A percentile compares a stretch with the other conserved stretches of the same genome.
Conservation (phyloP, 345 rosid genomes). For the Eucalyptus virginea region DNA sequence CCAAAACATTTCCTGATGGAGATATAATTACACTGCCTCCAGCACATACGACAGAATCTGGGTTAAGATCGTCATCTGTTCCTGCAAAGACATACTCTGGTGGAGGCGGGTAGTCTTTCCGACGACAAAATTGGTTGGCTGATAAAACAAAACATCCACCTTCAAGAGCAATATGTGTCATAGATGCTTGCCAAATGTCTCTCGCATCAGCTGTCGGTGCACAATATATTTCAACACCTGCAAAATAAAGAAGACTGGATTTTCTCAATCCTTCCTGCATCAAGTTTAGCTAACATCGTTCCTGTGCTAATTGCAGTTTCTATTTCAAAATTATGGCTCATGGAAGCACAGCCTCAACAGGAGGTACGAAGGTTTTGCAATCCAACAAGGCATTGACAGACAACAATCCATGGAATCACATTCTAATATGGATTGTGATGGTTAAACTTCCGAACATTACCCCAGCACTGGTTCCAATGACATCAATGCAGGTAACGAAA, state of each 20-base stretch:
- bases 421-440: background rate
- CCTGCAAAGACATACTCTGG: constrained; percentile 69
- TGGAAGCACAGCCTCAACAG: background rate
- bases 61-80: constrained; percentile 49
- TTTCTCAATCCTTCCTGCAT: background rate
- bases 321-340: background rate
- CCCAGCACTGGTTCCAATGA: background rate
- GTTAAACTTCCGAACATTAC: background rate
- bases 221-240: constrained; percentile 87
- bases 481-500: background rate
- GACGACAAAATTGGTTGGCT: constrained; percentile 81
- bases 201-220: constrained; percentile 95
- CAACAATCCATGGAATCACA: background rate
- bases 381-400: background rate
- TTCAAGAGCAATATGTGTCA: constrained; percentile 94
- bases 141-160: constrained; percentile 92
- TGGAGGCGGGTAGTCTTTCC: constrained; percentile 89
- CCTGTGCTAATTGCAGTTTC: background rate
- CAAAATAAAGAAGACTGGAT: background rate
- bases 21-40: constrained; percentile 93
- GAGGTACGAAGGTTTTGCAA: background rate
- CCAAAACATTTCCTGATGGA: constrained; percentile 70
- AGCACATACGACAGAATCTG: constrained; percentile 76
- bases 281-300: background rate
- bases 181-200: constrained; percentile 75